Evolutionary conservation across 2,329 filamentous ascomycete species (phyloP).

Genomic region (Penicillium sp.): DNA sequence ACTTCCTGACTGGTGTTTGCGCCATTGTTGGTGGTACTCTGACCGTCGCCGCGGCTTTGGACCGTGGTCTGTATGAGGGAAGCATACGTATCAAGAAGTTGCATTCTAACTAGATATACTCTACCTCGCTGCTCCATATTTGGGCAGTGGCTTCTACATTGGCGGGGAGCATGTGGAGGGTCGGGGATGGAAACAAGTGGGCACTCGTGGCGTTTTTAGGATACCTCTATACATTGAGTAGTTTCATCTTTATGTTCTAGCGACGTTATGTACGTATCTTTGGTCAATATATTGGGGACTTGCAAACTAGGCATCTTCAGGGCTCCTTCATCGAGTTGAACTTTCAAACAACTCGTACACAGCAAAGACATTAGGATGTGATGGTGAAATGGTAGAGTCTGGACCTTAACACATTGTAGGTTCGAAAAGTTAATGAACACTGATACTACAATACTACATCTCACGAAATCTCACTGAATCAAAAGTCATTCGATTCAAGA

Average conservation of each 20-base stretch:
- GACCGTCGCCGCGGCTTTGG: conserved; percentile 89
- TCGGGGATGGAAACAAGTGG: conserved; percentile 6
- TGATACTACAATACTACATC: not conserved
- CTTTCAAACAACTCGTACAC: too few relatives aligned
- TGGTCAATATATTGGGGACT: not conserved
- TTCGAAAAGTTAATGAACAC: not conserved
- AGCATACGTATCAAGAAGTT: conserved; percentile 80
- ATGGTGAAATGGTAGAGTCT: too few relatives aligned
- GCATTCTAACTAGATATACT: conserved; percentile 50
- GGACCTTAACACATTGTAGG: too few relatives aligned
- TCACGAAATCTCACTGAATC: not conserved
- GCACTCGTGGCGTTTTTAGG: conserved; percentile 18
- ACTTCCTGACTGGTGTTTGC: conserved; percentile 89
- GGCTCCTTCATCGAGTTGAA: too few relatives aligned
- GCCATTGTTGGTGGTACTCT: conserved; percentile 91
- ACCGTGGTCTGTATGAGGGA: conserved; percentile 88
- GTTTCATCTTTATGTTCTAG: conserved; percentile 1
- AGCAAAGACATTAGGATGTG: too few relatives aligned
- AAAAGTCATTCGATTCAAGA: not conserved
- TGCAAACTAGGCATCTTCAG: not conserved
- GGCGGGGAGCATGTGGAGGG: not conserved
- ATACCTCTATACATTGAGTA: conserved; percentile 18
- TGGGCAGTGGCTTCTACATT: not conserved
- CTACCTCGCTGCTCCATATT: not conserved
- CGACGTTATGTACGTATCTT: conserved; percentile 6